phyloP scores from a whole-genome alignment of 2,329 filamentous ascomycete species.

The Aureobasidium sp. region DNA sequence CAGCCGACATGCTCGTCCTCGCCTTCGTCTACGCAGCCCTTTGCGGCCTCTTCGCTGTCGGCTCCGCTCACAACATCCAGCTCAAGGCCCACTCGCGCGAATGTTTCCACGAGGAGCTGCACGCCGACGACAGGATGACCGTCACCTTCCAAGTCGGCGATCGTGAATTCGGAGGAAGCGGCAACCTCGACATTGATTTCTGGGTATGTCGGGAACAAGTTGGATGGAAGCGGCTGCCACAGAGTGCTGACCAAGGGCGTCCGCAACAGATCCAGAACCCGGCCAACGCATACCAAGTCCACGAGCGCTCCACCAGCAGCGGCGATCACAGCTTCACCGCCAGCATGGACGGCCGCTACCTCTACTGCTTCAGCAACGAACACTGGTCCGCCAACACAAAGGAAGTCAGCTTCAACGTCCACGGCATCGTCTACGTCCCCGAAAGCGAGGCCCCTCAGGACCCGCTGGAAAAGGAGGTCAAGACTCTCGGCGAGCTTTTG shows the following conservation, averaged over 20 bases:
- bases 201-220: too few relatives aligned
- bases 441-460: constrained; percentile 79
- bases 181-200: constrained; percentile 94
- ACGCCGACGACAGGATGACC: constrained; percentile 95
- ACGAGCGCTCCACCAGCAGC: constrained; percentile 74
- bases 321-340: constrained; percentile 93
- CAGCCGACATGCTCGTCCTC: constrained; percentile 27
- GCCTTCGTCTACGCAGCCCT: constrained; percentile 37
- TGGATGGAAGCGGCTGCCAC: background rate
- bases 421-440: constrained; percentile 94
- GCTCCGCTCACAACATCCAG: constrained; percentile 87
- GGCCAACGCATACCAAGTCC: constrained; percentile 64
- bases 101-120: constrained; percentile 93
- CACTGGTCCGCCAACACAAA: constrained; percentile 94
- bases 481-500: constrained; percentile 74
- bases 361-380: constrained; percentile 99
- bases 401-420: constrained; percentile 98
- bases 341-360: constrained; percentile 75
- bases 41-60: constrained; percentile 55
- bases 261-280: constrained; percentile 76
- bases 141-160: constrained; percentile 96
- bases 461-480: constrained; percentile 86
- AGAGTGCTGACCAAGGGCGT: background rate
- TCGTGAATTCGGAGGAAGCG: constrained; percentile 86
- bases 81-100: constrained; percentile 88